Evolutionary conservation across 1,284 basidiomycete genomes (phyloP), one percentile per base, ranked within the genome.

Genomic region (Paramarasmius palmivorus): DNA sequence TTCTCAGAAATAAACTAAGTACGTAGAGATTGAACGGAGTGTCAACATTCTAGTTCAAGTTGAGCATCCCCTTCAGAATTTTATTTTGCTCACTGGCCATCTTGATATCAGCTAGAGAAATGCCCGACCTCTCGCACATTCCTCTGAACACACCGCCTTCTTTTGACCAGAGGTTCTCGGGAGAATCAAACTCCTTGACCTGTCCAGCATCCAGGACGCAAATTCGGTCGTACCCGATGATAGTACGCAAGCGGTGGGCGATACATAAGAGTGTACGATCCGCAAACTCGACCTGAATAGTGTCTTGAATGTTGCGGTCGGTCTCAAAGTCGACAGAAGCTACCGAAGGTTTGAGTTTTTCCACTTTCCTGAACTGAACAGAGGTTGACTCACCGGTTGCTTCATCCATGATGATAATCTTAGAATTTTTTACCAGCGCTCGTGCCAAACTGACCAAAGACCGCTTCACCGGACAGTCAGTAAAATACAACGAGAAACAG

Each of bases 271-370:
- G 79, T 0, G 89, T 90, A 37, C 84, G 79, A 61, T 83, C 78
- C 32, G 66, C 68, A 68, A 90, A 91, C 67, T 89, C 87, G 32
- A 70, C 75, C 2, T 83, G 74, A 56, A 92, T 90, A 23, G 88
- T 90, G 51, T 79, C 73, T 63, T 90, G 87, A 51, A 90, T 88
- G 55, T 83, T 82, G 55, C 77, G 69, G 65, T 92, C 88, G 1
- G 88, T 90, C 64, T 84, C 82, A 53, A 80, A 86, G 64, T 85
- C 83, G 15, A 84, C 82, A 2, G 81, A 84, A 8, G 84, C 83
- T 63, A 32, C 17, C n/a, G 12, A 29, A 15, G 7, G 19, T 2
- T 9, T 46, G 25, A 46, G 44, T 2, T n/a, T 15, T 4, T n/a
- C 25, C 14, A 17, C 15, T 17, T 22, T 10, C 2, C 15, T 22